phyloP scores from a whole-genome alignment of 768 basidiomycete genomes.

The Saitozyma podzolica region DNA sequence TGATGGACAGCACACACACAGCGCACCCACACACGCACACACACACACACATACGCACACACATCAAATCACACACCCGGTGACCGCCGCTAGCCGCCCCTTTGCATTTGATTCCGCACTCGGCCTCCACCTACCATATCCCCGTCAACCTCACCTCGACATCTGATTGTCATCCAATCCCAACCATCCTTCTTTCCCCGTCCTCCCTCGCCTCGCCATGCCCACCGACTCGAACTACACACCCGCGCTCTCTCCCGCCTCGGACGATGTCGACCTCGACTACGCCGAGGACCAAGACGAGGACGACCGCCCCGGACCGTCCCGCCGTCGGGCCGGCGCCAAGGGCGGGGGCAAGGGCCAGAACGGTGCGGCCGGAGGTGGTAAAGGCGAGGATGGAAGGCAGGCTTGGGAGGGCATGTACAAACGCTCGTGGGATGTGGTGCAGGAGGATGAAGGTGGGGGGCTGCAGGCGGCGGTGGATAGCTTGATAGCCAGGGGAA shows the following conservation, averaged over 20 bases:
- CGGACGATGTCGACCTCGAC: constrained; percentile 26
- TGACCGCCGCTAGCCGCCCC: too few species aligned
- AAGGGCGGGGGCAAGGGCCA: background rate
- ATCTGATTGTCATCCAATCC: too few species aligned
- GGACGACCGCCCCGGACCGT: constrained; percentile 36
- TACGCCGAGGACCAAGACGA: constrained; percentile 18
- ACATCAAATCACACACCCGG: too few species aligned
- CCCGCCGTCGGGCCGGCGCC: constrained; percentile 1
- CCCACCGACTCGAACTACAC: constrained; percentile 22
- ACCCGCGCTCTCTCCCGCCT: constrained; percentile 15
- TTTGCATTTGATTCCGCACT: too few species aligned
- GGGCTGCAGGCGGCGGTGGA: constrained; percentile 87
- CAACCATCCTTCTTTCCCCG: too few species aligned
- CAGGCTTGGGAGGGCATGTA: constrained; percentile 98
- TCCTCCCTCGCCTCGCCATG: constrained; percentile 7
- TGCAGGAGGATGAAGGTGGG: constrained; percentile 92
- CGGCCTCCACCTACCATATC: too few species aligned
- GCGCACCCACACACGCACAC: too few species aligned
- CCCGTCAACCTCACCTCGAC: too few species aligned
- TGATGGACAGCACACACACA: too few species aligned
- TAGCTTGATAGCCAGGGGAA: constrained; percentile 78
- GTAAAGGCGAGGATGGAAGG: constrained; percentile 17
- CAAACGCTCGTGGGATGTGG: constrained; percentile 92
- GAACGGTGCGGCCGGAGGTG: too few species aligned
- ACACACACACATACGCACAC: too few species aligned